A percentile compares a stretch with the other conserved stretches of the same genome.
These are phyloP conservation scores for Lodderomyces metapsilosis DNA, from an alignment of 1,139 yeast genomes.

Conservation along the genomic window DNA sequence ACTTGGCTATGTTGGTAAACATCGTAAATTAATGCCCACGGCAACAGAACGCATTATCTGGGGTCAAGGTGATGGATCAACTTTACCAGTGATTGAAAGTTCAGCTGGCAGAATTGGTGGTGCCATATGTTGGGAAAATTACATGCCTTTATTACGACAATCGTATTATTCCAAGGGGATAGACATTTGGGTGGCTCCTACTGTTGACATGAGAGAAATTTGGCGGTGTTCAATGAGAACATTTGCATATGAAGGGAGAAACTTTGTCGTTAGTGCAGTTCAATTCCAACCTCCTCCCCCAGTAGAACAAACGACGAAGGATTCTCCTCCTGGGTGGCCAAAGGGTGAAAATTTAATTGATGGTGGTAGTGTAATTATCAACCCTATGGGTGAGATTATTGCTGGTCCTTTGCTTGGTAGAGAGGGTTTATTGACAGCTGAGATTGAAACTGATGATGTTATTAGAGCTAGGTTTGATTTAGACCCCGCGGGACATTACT, in stretches of 20 bases:
- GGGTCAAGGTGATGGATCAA: conserved; percentile 1
- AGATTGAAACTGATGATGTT: neutral
- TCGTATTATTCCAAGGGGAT: neutral
- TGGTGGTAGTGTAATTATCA: neutral
- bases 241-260: neutral
- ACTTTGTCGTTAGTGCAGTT: neutral
- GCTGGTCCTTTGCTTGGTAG: neutral
- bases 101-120: neutral
- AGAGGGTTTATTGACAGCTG: neutral
- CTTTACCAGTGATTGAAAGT: neutral
- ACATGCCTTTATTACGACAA: conserved; percentile 1
- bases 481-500: neutral
- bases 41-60: neutral
- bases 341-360: neutral
- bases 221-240: conserved; percentile 1
- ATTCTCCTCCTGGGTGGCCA: neutral
- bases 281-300: neutral
- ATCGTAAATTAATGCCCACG: neutral
- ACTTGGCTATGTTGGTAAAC: neutral
- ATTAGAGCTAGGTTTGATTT: neutral
- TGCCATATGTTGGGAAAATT: neutral
- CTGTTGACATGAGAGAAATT: neutral
- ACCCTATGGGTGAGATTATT: neutral
- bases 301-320: neutral
- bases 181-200: neutral